phyloP scores from a whole-genome alignment of 352 stramenopile species.

The Pythium rishiriense region DNA sequence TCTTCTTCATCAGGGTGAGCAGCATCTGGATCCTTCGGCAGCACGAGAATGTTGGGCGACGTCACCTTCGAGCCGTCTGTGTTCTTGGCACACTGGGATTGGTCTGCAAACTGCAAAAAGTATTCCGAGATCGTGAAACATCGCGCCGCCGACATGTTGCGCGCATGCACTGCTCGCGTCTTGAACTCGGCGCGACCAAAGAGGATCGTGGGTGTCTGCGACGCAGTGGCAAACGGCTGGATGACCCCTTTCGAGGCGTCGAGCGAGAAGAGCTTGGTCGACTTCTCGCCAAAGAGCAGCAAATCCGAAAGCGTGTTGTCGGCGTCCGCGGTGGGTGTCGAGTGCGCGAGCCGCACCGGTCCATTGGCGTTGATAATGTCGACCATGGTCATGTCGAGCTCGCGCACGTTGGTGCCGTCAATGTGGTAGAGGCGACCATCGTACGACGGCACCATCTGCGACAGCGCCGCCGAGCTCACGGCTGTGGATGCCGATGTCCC shows the following conservation, averaged over 20 bases:
- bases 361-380: constrained; percentile 78
- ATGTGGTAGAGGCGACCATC: constrained; percentile 80
- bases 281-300: constrained; percentile 78
- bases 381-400: constrained; percentile 76
- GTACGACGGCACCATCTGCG: constrained; percentile 70
- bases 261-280: constrained; percentile 68
- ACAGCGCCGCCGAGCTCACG: constrained; percentile 40
- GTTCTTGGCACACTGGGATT: constrained; percentile 34
- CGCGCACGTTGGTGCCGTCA: constrained; percentile 53
- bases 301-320: constrained; percentile 47
- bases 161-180: constrained; percentile 59
- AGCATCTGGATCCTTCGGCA: constrained; percentile 56
- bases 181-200: constrained; percentile 79
- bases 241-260: constrained; percentile 63
- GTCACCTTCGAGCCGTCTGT: not conserved
- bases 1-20: constrained; percentile 48
- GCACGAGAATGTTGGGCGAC: constrained; percentile 54
- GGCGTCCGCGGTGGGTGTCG: constrained; percentile 22
- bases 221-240: constrained; percentile 38
- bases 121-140: constrained; percentile 86
- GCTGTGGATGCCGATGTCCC: constrained; percentile 3
- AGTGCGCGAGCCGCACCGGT: constrained; percentile 48
- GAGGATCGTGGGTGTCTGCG: constrained; percentile 40
- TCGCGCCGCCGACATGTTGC: constrained; percentile 55
- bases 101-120: constrained; percentile 71